Evolutionary conservation across 164 flowering plant species (phyloP).

Genomic region (Umbilicus rupestris): DNA sequence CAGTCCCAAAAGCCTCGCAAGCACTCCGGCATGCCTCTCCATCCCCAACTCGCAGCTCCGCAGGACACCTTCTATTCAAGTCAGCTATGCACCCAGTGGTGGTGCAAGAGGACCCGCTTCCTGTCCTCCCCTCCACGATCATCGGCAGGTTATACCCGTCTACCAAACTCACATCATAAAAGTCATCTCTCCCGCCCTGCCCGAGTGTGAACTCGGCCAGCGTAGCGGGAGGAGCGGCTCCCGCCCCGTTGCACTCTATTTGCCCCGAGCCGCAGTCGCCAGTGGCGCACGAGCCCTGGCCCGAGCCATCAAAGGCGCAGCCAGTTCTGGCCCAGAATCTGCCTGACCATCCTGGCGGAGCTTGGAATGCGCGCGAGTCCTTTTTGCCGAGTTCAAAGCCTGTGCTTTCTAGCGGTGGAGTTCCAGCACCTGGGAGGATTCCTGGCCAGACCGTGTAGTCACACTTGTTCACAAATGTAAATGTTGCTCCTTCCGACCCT

Average conservation of each 20-base stretch:
- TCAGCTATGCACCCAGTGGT: constrained; percentile 55
- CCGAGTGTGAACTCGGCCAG: constrained; percentile 83
- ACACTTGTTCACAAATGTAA: constrained; percentile 75
- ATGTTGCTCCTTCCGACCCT: constrained; percentile 49
- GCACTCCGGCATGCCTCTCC: constrained; percentile 26
- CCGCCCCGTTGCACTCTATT: constrained; percentile 65
- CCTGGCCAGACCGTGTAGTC: constrained; percentile 87
- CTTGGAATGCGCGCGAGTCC: constrained; percentile 39
- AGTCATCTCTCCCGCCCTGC: constrained; percentile 34
- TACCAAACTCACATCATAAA: constrained; percentile 65
- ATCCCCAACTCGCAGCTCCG: constrained; percentile 10
- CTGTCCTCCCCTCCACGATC: constrained; percentile 38
- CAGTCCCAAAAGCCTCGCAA: constrained; percentile 16
- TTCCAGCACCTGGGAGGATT: constrained; percentile 52
- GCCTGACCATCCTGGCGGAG: constrained; percentile 86
- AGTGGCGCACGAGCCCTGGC: constrained; percentile 51
- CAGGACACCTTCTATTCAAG: constrained; percentile 34
- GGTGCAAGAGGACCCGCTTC: constrained; percentile 62
- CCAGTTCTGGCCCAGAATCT: constrained; percentile 87
- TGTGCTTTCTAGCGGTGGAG: constrained; percentile 41
- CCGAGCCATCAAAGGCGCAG: constrained; percentile 56
- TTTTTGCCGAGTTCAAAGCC: constrained; percentile 62
- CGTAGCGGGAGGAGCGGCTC: constrained; percentile 79
- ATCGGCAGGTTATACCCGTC: constrained; percentile 79
- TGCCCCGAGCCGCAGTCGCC: constrained; percentile 76